These are phyloP conservation scores for Metschnikowia gelsemii DNA, from an alignment of 805 yeast genomes.

Conservation along the genomic window DNA sequence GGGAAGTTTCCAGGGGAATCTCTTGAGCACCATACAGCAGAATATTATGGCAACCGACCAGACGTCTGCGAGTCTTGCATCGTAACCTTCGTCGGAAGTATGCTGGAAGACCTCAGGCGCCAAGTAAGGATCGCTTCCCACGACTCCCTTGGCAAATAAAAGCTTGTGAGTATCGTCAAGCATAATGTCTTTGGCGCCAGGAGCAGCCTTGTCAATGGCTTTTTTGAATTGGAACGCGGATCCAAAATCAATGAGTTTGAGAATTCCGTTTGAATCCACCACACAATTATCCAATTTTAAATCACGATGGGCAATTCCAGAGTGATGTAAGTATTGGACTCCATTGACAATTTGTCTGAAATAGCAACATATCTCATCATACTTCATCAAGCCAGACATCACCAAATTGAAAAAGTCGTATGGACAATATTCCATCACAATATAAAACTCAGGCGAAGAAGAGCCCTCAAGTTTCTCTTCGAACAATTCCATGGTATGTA, in stretches of 20 bases:
- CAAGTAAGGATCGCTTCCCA: constrained; percentile 93
- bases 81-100: constrained; percentile 49
- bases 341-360: constrained; percentile 80
- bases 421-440: constrained; percentile 92
- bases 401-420: constrained; percentile 91
- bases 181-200: constrained; percentile 37
- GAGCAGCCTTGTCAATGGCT: constrained; percentile 11
- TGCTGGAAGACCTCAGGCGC: constrained; percentile 82
- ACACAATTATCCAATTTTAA: constrained; percentile 92
- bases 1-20: constrained; percentile 98
- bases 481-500: constrained; percentile 77
- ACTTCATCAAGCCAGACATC: constrained; percentile 79
- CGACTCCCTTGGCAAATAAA: constrained; percentile 71
- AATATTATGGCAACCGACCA: constrained; percentile 94
- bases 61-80: constrained; percentile 83
- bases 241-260: constrained; percentile 91
- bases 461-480: constrained; percentile 43
- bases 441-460: constrained; percentile 43
- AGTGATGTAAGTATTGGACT: constrained; percentile 67
- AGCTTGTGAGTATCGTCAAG: constrained; percentile 42
- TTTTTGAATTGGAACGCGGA: constrained; percentile 81
- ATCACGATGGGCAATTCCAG: constrained; percentile 92
- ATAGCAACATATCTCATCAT: constrained; percentile 72
- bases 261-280: constrained; percentile 66
- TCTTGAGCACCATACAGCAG: constrained; percentile 81